Percentiles rank a stretch among this genome's conserved stretches.
phyloP scores from a whole-genome alignment of 2,329 filamentous ascomycete genomes.

The Rutstroemia sp. region DNA sequence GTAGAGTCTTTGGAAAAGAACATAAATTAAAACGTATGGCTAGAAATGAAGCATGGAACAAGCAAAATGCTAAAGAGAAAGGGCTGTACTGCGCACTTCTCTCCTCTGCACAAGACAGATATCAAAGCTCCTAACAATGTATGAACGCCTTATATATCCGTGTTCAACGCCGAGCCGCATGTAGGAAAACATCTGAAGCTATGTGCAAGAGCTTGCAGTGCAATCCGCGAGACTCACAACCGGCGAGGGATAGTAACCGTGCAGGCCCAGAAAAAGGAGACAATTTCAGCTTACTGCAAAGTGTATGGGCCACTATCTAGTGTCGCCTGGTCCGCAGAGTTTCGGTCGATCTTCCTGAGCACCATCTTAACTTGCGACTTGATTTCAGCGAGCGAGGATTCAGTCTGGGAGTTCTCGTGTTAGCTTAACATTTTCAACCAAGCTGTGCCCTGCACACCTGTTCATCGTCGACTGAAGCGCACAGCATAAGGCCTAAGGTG shows the following conservation, averaged over 20 bases:
- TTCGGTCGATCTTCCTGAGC: slow-evolving; percentile 78
- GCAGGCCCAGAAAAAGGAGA: background rate
- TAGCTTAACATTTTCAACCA: slow-evolving; percentile 1
- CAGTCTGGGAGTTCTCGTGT: slow-evolving; percentile 40
- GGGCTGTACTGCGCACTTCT: too few species aligned
- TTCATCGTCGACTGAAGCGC: slow-evolving; percentile 89
- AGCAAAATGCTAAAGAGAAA: too few species aligned
- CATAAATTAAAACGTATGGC: too few species aligned
- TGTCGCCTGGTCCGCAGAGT: slow-evolving; percentile 81
- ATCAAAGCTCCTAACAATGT: too few species aligned
- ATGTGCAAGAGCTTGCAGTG: too few species aligned
- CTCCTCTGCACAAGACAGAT: too few species aligned
- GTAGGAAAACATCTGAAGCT: too few species aligned
- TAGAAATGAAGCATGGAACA: too few species aligned
- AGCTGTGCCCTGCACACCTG: slow-evolving; percentile 42
- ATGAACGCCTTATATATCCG: too few species aligned
- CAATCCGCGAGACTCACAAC: background rate
- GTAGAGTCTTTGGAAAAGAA: background rate
- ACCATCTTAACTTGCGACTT: slow-evolving; percentile 89
- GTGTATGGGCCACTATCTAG: slow-evolving; percentile 81
- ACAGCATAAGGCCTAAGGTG: slow-evolving; percentile 75
- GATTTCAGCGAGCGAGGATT: slow-evolving; percentile 73
- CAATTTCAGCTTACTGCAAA: slow-evolving; percentile 60
- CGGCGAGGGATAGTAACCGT: background rate
- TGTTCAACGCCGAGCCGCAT: too few species aligned